Evolutionary conservation across 2,329 filamentous ascomycete species (phyloP).

Genomic region (Alternaria solani): DNA sequence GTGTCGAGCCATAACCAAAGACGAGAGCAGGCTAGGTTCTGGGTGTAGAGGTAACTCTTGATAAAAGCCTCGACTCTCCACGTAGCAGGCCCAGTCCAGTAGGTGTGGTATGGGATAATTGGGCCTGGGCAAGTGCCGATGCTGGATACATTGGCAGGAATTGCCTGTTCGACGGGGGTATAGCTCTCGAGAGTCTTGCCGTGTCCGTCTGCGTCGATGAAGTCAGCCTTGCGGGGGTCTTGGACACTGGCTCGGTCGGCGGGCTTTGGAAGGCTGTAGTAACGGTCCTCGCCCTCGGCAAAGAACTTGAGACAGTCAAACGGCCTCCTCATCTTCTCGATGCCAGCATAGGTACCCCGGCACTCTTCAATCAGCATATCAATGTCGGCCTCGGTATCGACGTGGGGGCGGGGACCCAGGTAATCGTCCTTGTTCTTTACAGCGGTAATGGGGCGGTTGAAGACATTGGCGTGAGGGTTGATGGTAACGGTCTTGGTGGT

Average conservation of each 20-base stretch:
- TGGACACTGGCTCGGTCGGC: slow-evolving; percentile 52
- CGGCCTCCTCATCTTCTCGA: slow-evolving; percentile 65
- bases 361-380: slow-evolving; percentile 62
- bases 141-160: slow-evolving; percentile 49
- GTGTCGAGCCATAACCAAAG: slow-evolving; percentile 64
- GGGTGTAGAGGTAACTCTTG: slow-evolving; percentile 65
- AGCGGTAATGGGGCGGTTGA: slow-evolving; percentile 61
- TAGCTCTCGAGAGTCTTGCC: slow-evolving; percentile 52
- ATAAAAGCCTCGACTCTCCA: slow-evolving; percentile 66
- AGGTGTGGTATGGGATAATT: slow-evolving; percentile 64
- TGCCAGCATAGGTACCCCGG: slow-evolving; percentile 59
- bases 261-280: slow-evolving; percentile 58
- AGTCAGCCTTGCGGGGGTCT: slow-evolving; percentile 55
- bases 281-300: slow-evolving; percentile 58
- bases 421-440: slow-evolving; percentile 62
- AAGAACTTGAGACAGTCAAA: slow-evolving; percentile 63
- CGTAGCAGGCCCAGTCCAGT: slow-evolving; percentile 65
- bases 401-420: slow-evolving; percentile 59
- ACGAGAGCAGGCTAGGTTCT: slow-evolving; percentile 63
- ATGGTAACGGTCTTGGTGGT: slow-evolving; percentile 55
- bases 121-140: slow-evolving; percentile 63
- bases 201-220: slow-evolving; percentile 53
- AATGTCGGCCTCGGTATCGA: slow-evolving; percentile 63
- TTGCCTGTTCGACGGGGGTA: slow-evolving; percentile 46
- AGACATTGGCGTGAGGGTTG: slow-evolving; percentile 62